Conservation (phyloP, 106 monocot species). For the Platanthera zijinensis region DNA sequence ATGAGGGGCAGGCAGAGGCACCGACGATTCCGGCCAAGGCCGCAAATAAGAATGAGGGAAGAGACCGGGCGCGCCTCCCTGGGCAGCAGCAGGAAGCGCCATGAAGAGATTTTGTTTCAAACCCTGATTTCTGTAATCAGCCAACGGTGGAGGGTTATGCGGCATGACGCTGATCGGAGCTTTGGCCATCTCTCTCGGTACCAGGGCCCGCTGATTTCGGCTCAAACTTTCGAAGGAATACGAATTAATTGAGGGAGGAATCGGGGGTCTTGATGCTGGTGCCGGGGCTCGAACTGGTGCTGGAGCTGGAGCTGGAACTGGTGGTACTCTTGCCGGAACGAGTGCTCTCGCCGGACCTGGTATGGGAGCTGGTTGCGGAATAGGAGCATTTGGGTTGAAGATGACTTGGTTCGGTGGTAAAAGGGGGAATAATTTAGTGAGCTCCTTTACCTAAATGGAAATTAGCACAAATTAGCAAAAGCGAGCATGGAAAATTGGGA, state of each 20-base stretch:
- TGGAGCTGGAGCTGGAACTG: background rate
- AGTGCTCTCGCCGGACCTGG: background rate
- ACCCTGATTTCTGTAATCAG: background rate
- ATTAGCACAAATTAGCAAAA: background rate
- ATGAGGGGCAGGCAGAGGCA: background rate
- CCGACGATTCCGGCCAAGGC: background rate
- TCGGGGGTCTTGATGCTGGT: background rate
- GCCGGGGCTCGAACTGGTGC: background rate
- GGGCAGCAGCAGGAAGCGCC: background rate
- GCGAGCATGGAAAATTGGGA: background rate
- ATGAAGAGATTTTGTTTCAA: background rate
- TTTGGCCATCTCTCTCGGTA: background rate
- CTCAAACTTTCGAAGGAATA: no score
- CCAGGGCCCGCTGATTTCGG: background rate
- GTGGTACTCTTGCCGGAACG: background rate
- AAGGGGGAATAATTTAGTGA: background rate
- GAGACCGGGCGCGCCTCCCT: background rate
- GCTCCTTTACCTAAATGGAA: conserved; percentile 4
- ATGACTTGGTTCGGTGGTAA: background rate
- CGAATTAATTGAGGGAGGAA: background rate
- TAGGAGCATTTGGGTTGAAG: background rate
- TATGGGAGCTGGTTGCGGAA: background rate
- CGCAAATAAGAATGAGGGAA: background rate
- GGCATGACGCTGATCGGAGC: background rate
- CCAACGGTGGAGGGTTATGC: background rate